Conservation (phyloP, 2,329 filamentous ascomycete genomes). For the Magnaporthales sp. region DNA sequence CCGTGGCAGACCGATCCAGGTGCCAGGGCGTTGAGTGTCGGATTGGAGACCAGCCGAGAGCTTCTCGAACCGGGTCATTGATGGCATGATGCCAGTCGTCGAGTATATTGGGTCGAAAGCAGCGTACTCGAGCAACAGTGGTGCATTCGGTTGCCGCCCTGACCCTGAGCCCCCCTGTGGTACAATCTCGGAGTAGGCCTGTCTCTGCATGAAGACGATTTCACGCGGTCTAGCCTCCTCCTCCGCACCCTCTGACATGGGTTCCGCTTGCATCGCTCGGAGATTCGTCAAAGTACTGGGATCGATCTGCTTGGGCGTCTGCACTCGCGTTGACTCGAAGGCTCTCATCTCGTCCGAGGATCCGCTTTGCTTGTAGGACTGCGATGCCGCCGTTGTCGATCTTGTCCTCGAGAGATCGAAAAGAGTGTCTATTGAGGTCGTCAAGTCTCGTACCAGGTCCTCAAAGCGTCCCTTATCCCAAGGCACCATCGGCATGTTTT, state of each 20-base stretch:
- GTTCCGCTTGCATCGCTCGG: constrained; percentile 28
- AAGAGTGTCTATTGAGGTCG: constrained; percentile 69
- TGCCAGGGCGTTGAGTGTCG: constrained; percentile 40
- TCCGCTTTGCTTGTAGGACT: constrained; percentile 25
- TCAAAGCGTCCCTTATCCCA: constrained; percentile 69
- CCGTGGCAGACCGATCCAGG: constrained; percentile 54
- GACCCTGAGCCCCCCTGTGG: constrained; percentile 20
- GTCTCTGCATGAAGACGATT: constrained; percentile 42
- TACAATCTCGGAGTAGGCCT: constrained; percentile 40
- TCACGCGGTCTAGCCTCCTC: constrained; percentile 28
- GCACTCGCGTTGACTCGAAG: constrained; percentile 53
- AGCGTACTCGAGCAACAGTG: constrained; percentile 64
- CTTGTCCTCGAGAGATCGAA: constrained; percentile 67
- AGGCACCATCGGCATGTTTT: constrained; percentile 46
- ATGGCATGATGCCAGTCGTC: constrained; percentile 52
- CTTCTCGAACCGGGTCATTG: constrained; percentile 57
- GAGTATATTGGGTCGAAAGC: constrained; percentile 54
- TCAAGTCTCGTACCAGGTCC: constrained; percentile 65
- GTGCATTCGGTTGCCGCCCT: constrained; percentile 38
- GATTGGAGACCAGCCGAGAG: constrained; percentile 49
- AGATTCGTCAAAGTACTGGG: constrained; percentile 42
- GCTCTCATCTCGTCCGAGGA: constrained; percentile 36
- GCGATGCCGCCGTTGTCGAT: constrained; percentile 30
- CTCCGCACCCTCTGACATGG: constrained; percentile 23
- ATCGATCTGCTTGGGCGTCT: constrained; percentile 52